Percentiles rank a stretch among this genome's conserved stretches.
phyloP scores from a whole-genome alignment of 2,329 filamentous ascomycete genomes.

The Fusarium domesticum region DNA sequence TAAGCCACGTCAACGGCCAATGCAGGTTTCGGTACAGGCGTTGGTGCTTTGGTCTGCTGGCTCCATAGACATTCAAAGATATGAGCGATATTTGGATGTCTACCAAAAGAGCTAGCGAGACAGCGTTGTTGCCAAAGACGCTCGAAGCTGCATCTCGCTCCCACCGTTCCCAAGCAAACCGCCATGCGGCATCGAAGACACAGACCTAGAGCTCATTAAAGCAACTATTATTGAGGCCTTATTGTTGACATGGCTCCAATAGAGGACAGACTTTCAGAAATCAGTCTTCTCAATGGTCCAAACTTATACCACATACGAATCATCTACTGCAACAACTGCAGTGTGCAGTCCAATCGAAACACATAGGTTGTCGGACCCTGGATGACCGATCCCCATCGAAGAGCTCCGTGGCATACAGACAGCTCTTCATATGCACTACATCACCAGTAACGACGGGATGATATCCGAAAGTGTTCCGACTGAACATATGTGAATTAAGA shows the following conservation, averaged over 20 bases:
- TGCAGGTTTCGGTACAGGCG: constrained; percentile 61
- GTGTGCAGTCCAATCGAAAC: constrained; percentile 25
- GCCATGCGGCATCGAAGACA: constrained; percentile 6
- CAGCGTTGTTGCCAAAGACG: neutral
- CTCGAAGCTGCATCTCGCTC: neutral
- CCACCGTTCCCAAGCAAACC: neutral
- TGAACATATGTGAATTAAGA: constrained; percentile 6
- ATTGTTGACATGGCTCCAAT: constrained; percentile 22
- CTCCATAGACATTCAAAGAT: constrained; percentile 66
- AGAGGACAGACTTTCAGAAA: constrained; percentile 4
- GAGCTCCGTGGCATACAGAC: constrained; percentile 19
- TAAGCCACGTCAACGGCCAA: constrained; percentile 9
- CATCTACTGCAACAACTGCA: constrained; percentile 18
- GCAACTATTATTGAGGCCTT: constrained; percentile 8
- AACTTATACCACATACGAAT: constrained; percentile 1
- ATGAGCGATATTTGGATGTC: constrained; percentile 56
- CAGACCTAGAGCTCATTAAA: constrained; percentile 6
- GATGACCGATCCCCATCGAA: constrained; percentile 24
- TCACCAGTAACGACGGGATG: constrained; percentile 15
- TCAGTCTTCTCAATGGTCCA: no score
- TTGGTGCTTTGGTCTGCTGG: constrained; percentile 75
- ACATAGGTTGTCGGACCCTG: constrained; percentile 20
- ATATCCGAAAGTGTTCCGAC: constrained; percentile 22
- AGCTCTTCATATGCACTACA: constrained; percentile 20
- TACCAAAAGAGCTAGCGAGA: neutral